phyloP scores from a whole-genome alignment of 1,284 basidiomycete genomes.

The Meira nashicola region DNA sequence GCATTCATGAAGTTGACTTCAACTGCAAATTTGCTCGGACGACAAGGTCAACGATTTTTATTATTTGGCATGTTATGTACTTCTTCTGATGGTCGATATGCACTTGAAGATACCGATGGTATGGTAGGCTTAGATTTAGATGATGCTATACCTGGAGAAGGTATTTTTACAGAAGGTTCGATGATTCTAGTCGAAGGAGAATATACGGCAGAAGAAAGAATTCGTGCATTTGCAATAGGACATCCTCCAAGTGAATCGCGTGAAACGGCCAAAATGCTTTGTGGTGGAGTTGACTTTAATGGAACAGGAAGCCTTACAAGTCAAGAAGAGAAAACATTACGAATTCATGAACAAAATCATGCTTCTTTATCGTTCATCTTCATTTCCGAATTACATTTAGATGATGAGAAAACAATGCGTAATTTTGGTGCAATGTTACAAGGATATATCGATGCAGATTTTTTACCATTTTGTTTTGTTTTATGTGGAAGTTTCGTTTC shows the following conservation, averaged over 20 bases:
- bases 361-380: constrained; percentile 72
- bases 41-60: constrained; percentile 82
- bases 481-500: constrained; percentile 90
- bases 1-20: constrained; percentile 61
- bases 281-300: constrained; percentile 75
- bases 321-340: constrained; percentile 68
- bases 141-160: constrained; percentile 79
- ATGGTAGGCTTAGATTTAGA: constrained; percentile 82
- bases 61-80: constrained; percentile 88
- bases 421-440: constrained; percentile 81
- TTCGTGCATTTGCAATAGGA: constrained; percentile 87
- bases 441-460: constrained; percentile 78
- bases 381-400: constrained; percentile 90
- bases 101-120: constrained; percentile 90
- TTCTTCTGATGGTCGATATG: constrained; percentile 81
- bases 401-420: constrained; percentile 73
- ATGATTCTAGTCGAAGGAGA: constrained; percentile 93
- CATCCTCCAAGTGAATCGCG: constrained; percentile 68
- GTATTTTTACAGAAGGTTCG: constrained; percentile 91
- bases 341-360: constrained; percentile 46
- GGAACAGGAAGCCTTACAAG: constrained; percentile 85
- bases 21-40: constrained; percentile 89
- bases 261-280: constrained; percentile 21
- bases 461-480: constrained; percentile 76
- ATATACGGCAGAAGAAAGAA: constrained; percentile 83